Conservation (phyloP, 192 early-diverging fungal genomes). For the Physocladia obscura region DNA sequence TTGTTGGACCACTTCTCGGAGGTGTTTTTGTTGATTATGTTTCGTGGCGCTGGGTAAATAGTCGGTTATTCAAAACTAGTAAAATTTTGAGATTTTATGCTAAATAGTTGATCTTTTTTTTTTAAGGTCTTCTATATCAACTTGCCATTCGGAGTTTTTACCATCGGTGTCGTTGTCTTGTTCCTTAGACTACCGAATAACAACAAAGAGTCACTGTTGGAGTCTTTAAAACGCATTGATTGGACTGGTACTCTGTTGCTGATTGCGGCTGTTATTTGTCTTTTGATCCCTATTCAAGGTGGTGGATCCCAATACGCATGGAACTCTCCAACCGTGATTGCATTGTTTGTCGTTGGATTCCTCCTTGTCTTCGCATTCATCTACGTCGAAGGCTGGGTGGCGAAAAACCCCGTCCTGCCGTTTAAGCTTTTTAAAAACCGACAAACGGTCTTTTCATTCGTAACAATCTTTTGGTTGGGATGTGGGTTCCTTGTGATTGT, state of each 20-base stretch:
- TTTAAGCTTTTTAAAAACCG: slow-evolving; percentile 52
- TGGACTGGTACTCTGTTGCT: slow-evolving; percentile 25
- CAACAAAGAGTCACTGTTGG: neutral
- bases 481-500: slow-evolving; percentile 34
- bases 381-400: slow-evolving; percentile 65
- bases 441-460: slow-evolving; percentile 23
- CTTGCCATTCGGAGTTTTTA: slow-evolving; percentile 50
- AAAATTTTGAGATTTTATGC: neutral
- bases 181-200: slow-evolving; percentile 38
- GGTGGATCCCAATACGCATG: slow-evolving; percentile 67
- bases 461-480: slow-evolving; percentile 33
- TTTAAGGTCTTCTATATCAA: slow-evolving; percentile 74
- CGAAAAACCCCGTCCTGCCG: slow-evolving; percentile 69
- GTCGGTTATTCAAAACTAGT: neutral
- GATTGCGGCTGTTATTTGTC: slow-evolving; percentile 4
- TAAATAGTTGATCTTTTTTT: no score
- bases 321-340: slow-evolving; percentile 53
- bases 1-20: slow-evolving; percentile 77
- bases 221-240: slow-evolving; percentile 10
- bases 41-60: slow-evolving; percentile 29
- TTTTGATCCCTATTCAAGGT: slow-evolving; percentile 50
- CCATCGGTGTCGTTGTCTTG: slow-evolving; percentile 47
- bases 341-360: slow-evolving; percentile 63
- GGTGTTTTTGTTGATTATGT: slow-evolving; percentile 71
- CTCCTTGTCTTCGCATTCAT: slow-evolving; percentile 43